phyloP scores from a whole-genome alignment of 495 filamentous ascomycete species.

The Pyronema omphalodes region DNA sequence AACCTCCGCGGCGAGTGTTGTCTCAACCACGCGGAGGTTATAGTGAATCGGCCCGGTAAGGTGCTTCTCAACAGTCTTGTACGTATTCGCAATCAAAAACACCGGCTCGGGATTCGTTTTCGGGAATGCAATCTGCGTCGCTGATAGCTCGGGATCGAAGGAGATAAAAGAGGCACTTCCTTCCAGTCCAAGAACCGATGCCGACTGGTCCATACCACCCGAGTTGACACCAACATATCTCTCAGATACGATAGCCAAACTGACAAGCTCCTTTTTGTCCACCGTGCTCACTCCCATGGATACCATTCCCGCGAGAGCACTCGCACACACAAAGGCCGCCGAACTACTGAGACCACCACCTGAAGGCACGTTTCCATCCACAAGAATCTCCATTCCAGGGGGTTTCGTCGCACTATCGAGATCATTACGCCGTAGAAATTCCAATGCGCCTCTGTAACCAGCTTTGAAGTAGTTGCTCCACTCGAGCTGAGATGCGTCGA shows the following conservation, averaged over 20 bases:
- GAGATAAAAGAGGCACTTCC: slow-evolving; percentile 79
- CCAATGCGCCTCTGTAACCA: slow-evolving; percentile 62
- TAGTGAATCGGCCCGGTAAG: slow-evolving; percentile 83
- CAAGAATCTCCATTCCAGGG: slow-evolving; percentile 66
- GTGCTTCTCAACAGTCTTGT: slow-evolving; percentile 85
- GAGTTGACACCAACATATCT: slow-evolving; percentile 90
- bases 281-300: slow-evolving; percentile 66
- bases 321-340: slow-evolving; percentile 84
- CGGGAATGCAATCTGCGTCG: slow-evolving; percentile 66
- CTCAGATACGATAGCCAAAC: slow-evolving; percentile 85
- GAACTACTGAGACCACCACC: slow-evolving; percentile 86
- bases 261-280: slow-evolving; percentile 73
- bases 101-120: slow-evolving; percentile 61
- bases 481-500: slow-evolving; percentile 67
- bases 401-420: slow-evolving; percentile 38
- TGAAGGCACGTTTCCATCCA: slow-evolving; percentile 80
- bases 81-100: slow-evolving; percentile 87
- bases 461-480: slow-evolving; percentile 99
- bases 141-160: slow-evolving; percentile 65
- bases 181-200: slow-evolving; percentile 73
- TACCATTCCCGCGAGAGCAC: slow-evolving; percentile 69
- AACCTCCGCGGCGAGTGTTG: slow-evolving; percentile 67
- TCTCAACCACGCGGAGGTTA: slow-evolving; percentile 92
- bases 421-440: slow-evolving; percentile 54
- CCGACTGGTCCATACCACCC: slow-evolving; percentile 97